These are phyloP conservation scores for Lizanozyma gosingica DNA, from an alignment of 1,139 yeast genomes.

Conservation along the genomic window DNA sequence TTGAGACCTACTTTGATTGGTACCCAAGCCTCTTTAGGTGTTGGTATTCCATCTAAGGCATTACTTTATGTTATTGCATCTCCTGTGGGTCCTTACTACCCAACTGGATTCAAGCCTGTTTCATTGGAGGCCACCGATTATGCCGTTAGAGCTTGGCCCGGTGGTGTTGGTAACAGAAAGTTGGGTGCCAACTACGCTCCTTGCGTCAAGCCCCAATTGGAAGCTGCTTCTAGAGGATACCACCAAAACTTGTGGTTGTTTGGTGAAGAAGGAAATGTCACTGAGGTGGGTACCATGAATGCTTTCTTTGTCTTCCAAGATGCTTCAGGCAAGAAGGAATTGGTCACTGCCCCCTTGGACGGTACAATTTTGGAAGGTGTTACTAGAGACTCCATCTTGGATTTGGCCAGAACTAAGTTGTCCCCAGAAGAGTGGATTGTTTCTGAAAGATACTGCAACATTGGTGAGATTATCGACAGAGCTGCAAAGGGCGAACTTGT, in stretches of 20 bases:
- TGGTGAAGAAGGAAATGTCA: constrained; percentile 80
- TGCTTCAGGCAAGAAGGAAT: constrained; percentile 73
- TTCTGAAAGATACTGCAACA: constrained; percentile 74
- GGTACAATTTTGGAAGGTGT: constrained; percentile 97
- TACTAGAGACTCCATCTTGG: constrained; percentile 82
- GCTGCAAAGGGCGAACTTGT: constrained; percentile 74
- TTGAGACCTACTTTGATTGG: constrained; percentile 94
- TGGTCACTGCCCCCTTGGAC: constrained; percentile 93
- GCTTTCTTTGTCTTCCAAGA: constrained; percentile 77
- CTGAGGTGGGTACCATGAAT: constrained; percentile 98
- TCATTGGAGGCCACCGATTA: constrained; percentile 87
- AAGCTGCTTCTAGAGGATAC: constrained; percentile 84
- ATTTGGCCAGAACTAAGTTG: constrained; percentile 66
- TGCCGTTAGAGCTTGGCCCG: constrained; percentile 98
- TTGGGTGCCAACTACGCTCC: constrained; percentile 98
- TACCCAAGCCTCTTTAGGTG: constrained; percentile 80
- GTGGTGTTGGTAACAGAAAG: constrained; percentile 93
- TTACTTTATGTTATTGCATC: constrained; percentile 78
- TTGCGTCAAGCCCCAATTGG: constrained; percentile 77
- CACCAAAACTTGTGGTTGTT: constrained; percentile 95
- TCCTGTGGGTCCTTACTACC: constrained; percentile 91
- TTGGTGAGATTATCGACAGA: constrained; percentile 68
- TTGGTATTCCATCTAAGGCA: constrained; percentile 71
- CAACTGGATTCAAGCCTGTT: constrained; percentile 91
- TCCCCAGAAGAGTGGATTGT: constrained; percentile 69